phyloP scores from a whole-genome alignment of 495 filamentous ascomycete genomes.

The Neurospora cerealis region DNA sequence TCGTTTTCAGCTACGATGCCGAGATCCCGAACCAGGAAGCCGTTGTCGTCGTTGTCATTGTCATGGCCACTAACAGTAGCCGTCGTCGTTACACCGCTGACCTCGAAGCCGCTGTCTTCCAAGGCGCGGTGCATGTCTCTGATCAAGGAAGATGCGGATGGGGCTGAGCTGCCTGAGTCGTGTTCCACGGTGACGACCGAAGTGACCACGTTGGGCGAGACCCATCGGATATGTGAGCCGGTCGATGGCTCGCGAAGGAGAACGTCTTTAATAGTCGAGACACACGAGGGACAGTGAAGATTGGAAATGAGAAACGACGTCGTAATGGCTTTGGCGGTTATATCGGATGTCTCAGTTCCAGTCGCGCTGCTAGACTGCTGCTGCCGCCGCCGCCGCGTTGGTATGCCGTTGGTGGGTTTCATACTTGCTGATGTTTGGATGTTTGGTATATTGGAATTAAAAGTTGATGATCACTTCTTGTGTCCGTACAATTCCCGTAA shows the following conservation, averaged over 20 bases:
- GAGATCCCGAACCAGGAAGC: conserved; percentile 7
- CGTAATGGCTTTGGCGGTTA: conserved; percentile 15
- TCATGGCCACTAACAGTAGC: background rate
- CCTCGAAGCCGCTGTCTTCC: conserved; percentile 37
- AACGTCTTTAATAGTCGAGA: conserved; percentile 38
- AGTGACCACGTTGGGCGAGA: conserved; percentile 48
- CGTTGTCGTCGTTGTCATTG: background rate
- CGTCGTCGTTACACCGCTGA: conserved; percentile 31
- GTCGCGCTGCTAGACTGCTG: conserved; percentile 1
- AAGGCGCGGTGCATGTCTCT: conserved; percentile 29
- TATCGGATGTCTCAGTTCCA: conserved; percentile 5
- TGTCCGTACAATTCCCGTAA: background rate
- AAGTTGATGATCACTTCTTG: background rate
- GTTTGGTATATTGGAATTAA: background rate
- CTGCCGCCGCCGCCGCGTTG: background rate
- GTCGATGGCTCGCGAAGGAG: background rate
- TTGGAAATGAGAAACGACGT: conserved; percentile 44
- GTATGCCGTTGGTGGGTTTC: conserved; percentile 5
- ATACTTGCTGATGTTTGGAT: background rate
- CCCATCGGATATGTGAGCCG: conserved; percentile 26
- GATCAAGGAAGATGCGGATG: conserved; percentile 8
- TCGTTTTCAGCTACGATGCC: background rate
- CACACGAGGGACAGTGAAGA: conserved; percentile 54
- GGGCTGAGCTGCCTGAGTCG: conserved; percentile 2
- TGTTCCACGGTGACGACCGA: conserved; percentile 40